Evolutionary conservation across 768 basidiomycete genomes (phyloP).

Genomic region (Gloeophyllum trabeum): DNA sequence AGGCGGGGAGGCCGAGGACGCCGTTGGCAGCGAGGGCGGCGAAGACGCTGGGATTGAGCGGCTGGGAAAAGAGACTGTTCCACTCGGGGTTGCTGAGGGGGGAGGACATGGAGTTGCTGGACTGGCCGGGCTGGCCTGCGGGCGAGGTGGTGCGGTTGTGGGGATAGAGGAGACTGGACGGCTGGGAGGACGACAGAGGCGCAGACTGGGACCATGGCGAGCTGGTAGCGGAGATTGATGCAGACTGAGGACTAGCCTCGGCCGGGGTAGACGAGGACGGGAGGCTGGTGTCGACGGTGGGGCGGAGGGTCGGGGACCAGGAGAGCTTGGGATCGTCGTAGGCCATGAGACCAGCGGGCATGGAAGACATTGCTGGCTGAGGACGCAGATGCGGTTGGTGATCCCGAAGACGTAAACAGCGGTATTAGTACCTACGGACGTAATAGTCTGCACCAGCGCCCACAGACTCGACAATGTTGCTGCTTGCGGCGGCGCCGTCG

Average conservation of each 20-base stretch:
- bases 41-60: constrained; percentile 50
- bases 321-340: constrained; percentile 15
- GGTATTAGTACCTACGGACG: background rate
- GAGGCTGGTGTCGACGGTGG: constrained; percentile 23
- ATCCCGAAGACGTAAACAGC: background rate
- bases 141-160: constrained; percentile 1
- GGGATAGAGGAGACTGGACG: background rate
- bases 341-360: background rate
- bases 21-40: constrained; percentile 52
- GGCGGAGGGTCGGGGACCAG: constrained; percentile 22
- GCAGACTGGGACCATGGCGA: background rate
- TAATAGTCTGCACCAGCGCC: background rate
- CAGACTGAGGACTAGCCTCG: constrained; percentile 1
- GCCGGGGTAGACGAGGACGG: constrained; percentile 5
- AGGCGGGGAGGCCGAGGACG: constrained; percentile 30
- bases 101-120: constrained; percentile 12
- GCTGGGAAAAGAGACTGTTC: constrained; percentile 47
- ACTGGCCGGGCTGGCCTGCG: constrained; percentile 9
- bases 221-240: background rate
- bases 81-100: constrained; percentile 32
- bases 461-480: no score
- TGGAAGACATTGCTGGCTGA: background rate
- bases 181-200: background rate
- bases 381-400: background rate
- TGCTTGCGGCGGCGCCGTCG: no score